Evolutionary conservation across 305 asterid genomes (phyloP).

Genomic region (Fraxinus paxiana): DNA sequence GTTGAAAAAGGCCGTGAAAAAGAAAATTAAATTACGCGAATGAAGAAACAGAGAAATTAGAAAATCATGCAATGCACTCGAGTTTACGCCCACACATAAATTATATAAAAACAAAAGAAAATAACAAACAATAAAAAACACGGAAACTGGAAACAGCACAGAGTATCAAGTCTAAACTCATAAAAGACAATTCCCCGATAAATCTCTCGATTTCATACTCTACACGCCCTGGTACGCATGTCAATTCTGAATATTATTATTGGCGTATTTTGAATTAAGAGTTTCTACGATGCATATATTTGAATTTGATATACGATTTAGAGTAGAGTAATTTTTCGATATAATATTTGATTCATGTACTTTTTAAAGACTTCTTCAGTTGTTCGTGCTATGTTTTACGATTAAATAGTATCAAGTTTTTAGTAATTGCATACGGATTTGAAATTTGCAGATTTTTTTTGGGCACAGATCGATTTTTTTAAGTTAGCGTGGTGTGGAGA

Average conservation of each 20-base stretch:
- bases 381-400: neutral
- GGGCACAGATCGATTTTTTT: neutral
- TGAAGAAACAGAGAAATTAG: neutral
- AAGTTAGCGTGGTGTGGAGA: neutral
- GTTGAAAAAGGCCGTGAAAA: too few species aligned
- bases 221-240: neutral
- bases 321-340: neutral
- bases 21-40: neutral
- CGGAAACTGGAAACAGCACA: neutral
- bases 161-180: neutral
- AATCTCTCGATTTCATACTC: neutral
- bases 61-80: neutral
- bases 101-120: neutral
- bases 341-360: neutral
- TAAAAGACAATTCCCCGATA: neutral
- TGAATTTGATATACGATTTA: neutral
- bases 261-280: neutral
- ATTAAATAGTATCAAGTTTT: neutral
- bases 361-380: neutral
- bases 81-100: neutral
- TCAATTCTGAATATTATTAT: neutral
- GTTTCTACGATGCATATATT: neutral
- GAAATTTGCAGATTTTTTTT: neutral
- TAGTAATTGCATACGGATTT: neutral
- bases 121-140: neutral